phyloP scores from a whole-genome alignment of 1,284 basidiomycete species.

The Cystobasidium sp. region DNA sequence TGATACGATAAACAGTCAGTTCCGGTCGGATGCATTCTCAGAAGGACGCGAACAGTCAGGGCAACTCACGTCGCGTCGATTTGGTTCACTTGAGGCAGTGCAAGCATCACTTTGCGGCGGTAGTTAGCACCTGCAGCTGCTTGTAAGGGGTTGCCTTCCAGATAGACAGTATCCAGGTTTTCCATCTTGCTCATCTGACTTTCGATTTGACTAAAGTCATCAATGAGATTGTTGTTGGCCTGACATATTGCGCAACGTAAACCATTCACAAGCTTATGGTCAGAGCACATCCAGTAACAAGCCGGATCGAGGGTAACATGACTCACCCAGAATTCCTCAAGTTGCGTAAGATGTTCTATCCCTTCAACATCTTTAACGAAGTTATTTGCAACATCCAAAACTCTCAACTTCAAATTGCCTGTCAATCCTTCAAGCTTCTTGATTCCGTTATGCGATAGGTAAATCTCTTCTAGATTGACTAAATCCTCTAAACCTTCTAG shows the following conservation, averaged over 20 bases:
- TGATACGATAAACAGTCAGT: no score
- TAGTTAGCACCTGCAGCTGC: slow-evolving; percentile 76
- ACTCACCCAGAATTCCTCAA: slow-evolving; percentile 93
- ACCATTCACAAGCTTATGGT: no score
- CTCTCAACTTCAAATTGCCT: slow-evolving; percentile 78
- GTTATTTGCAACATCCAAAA: slow-evolving; percentile 87
- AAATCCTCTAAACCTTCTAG: slow-evolving; percentile 53
- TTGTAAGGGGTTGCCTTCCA: slow-evolving; percentile 94
- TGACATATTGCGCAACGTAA: slow-evolving; percentile 57
- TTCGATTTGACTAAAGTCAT: slow-evolving; percentile 57
- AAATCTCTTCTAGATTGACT: slow-evolving; percentile 78
- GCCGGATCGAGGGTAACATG: no score
- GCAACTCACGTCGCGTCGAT: slow-evolving; percentile 72
- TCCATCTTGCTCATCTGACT: slow-evolving; percentile 70
- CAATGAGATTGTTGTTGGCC: slow-evolving; percentile 86
- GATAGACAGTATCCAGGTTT: slow-evolving; percentile 83
- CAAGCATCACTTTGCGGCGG: slow-evolving; percentile 84
- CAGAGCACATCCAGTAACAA: no score
- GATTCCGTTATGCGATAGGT: slow-evolving; percentile 92
- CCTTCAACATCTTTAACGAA: slow-evolving; percentile 71
- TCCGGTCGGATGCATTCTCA: background rate
- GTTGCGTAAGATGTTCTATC: slow-evolving; percentile 70
- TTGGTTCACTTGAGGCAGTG: slow-evolving; percentile 85
- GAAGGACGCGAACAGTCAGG: background rate
- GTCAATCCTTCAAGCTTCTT: slow-evolving; percentile 82